These are phyloP conservation scores for Aspergillus hancockii DNA, from an alignment of 495 filamentous ascomycete species.

Conservation along the genomic window DNA sequence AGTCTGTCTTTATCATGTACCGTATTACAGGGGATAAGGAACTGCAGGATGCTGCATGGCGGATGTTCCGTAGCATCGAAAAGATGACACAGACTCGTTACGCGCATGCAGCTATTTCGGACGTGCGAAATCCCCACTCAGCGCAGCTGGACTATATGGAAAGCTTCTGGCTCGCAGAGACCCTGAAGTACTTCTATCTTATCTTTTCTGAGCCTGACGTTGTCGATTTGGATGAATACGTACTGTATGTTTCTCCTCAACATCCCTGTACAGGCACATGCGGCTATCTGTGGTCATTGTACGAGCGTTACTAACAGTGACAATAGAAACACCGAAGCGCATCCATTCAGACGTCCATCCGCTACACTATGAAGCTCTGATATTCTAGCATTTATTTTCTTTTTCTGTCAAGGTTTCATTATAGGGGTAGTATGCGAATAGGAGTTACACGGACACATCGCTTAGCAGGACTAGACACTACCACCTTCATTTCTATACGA, in stretches of 20 bases:
- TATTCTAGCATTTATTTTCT: background rate
- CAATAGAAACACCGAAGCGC: conserved; percentile 70
- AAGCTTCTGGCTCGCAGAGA: conserved; percentile 70
- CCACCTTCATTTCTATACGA: background rate
- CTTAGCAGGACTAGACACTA: background rate
- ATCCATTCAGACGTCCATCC: conserved; percentile 61
- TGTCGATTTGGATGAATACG: conserved; percentile 70
- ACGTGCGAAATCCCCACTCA: conserved; percentile 49
- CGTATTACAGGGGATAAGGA: conserved; percentile 69
- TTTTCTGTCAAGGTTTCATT: background rate
- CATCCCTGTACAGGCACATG: too few relatives aligned
- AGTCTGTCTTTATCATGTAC: conserved; percentile 75
- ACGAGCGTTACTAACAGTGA: conserved; percentile 12
- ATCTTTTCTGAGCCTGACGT: conserved; percentile 73
- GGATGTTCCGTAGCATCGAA: conserved; percentile 69
- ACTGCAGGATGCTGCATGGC: conserved; percentile 71
- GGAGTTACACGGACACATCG: background rate
- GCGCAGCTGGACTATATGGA: conserved; percentile 52
- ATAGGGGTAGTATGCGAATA: background rate
- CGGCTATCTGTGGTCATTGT: background rate
- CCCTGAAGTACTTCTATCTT: conserved; percentile 92
- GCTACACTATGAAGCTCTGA: background rate
- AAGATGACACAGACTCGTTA: conserved; percentile 58
- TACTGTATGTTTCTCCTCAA: conserved; percentile 45
- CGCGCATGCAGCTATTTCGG: conserved; percentile 58